A percentile compares a stretch with the other conserved stretches of the same genome.
These are phyloP conservation scores for Macroventuria anomochaeta DNA, from an alignment of 2,329 filamentous ascomycete species.

Conservation along the genomic window DNA sequence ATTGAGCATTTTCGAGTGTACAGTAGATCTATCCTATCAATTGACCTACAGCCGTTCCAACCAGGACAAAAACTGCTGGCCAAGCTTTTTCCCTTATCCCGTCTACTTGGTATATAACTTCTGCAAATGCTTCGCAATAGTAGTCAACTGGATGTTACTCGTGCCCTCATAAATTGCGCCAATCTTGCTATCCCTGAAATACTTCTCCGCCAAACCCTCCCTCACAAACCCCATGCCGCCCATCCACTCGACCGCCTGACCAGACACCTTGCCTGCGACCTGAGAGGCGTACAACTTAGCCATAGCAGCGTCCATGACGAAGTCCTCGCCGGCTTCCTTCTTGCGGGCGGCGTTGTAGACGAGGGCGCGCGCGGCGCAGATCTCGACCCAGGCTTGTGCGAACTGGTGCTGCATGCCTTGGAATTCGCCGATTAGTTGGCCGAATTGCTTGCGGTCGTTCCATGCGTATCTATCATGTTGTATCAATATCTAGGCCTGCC, in stretches of 20 bases:
- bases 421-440: conserved; percentile 91
- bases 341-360: conserved; percentile 96
- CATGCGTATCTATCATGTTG: conserved; percentile 74
- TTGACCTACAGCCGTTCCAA: too few relatives aligned
- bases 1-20: too few relatives aligned
- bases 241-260: conserved; percentile 97
- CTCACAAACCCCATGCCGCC: conserved; percentile 98
- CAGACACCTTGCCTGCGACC: conserved; percentile 84
- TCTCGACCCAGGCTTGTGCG: conserved; percentile 93
- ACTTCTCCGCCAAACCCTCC: conserved; percentile 97
- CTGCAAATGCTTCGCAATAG: conserved; percentile 74
- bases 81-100: too few relatives aligned
- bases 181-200: conserved; percentile 97
- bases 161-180: conserved; percentile 96
- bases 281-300: conserved; percentile 95
- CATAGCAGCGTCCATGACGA: conserved; percentile 96
- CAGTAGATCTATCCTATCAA: too few relatives aligned
- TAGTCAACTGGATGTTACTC: conserved; percentile 74
- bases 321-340: conserved; percentile 97
- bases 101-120: conserved; percentile 68
- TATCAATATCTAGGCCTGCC: neutral
- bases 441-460: conserved; percentile 98
- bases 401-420: conserved; percentile 99
- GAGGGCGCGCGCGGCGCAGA: conserved; percentile 85
- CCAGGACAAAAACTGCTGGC: too few relatives aligned